Percentiles rank a stretch among this genome's conserved stretches.
These are phyloP conservation scores for Lentinus brumalis DNA, from an alignment of 768 basidiomycete genomes.

Conservation along the genomic window DNA sequence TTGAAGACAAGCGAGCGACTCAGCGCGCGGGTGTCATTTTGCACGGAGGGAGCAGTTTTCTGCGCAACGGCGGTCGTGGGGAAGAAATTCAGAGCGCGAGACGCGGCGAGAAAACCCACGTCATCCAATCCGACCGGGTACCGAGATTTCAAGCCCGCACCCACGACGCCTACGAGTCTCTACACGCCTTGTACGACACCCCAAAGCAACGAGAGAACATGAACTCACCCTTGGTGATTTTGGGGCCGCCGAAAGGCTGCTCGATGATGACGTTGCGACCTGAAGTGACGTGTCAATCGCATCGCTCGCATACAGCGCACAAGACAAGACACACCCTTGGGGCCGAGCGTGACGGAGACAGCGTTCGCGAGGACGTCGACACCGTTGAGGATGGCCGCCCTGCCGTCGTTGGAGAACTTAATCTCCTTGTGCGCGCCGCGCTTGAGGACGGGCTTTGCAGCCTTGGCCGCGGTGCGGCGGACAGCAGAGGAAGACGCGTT, in stretches of 20 bases:
- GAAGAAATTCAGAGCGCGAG: too few species aligned
- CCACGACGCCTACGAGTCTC: too few species aligned
- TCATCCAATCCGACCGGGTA: too few species aligned
- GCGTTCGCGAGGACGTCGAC: slow-evolving; percentile 97
- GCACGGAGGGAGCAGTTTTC: too few species aligned
- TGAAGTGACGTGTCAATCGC: slow-evolving; percentile 33
- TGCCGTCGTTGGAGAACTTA: slow-evolving; percentile 93
- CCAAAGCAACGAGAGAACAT: too few species aligned
- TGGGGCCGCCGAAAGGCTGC: slow-evolving; percentile 84
- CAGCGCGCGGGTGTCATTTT: too few species aligned
- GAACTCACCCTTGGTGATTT: slow-evolving; percentile 89
- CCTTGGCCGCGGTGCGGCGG: slow-evolving; percentile 65
- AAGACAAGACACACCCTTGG: slow-evolving; percentile 66
- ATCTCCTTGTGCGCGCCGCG: slow-evolving; percentile 94
- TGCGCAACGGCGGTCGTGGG: too few species aligned
- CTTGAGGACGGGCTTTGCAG: slow-evolving; percentile 51
- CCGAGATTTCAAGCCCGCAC: too few species aligned
- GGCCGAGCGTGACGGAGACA: slow-evolving; percentile 94
- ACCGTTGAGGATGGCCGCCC: slow-evolving; percentile 91
- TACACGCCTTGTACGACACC: too few species aligned
- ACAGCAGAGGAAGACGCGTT: slow-evolving; percentile 63
- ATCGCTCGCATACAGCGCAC: neutral
- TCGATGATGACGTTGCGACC: slow-evolving; percentile 99
- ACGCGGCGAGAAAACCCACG: too few species aligned
- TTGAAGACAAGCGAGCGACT: too few species aligned